Evolutionary conservation across 2,329 filamentous ascomycete genomes (phyloP), one percentile per base, ranked within the genome.

Genomic region (Aspergillaceae sp.): DNA sequence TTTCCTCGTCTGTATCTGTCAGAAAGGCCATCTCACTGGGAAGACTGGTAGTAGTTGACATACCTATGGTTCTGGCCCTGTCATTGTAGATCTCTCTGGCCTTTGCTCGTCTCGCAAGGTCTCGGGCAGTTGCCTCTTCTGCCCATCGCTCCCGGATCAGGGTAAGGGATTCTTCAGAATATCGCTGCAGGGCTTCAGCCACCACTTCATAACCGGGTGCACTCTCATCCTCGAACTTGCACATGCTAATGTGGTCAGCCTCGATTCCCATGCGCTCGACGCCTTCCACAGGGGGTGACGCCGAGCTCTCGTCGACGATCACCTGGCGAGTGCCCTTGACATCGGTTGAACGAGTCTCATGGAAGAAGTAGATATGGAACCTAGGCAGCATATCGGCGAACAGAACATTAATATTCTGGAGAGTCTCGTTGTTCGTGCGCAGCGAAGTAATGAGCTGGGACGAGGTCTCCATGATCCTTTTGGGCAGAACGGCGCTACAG

Each of bases 201-300:
- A 77, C 69, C 3, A 71, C 66, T 42, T 74, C 71, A 58, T 82
- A 90, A 0, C 86, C 86, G 0, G 84, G 82, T 0, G 84, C 76
- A 50, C 73, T 77, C 42, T 74, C 72, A 51, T 75, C 76, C 26
- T 79, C 74, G 49, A 86, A 87, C 58, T 86, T 87, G 70, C 82
- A 85, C 80, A 87, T 86, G 38, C 74, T 72, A 1, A 78, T 80
- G 58, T 87, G 83, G n/a, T 78, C 79, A 5, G 82, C 81, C 54
- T 87, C 83, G 48, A 87, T 85, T n/a, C 83, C 83, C 63, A 83
- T 86, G 52, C 84, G 83, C 37, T 78, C 81, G 0, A 86, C 83
- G 30, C 83, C 83, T 4, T 82, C 80, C 9, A 86, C 69, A 45
- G 79, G 77, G 0, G 85, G 86, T 11, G 81, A 78, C 1, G 86